Evolutionary conservation across 352 stramenopile species (phyloP).

Genomic region (Globisporangium iwayamae): DNA sequence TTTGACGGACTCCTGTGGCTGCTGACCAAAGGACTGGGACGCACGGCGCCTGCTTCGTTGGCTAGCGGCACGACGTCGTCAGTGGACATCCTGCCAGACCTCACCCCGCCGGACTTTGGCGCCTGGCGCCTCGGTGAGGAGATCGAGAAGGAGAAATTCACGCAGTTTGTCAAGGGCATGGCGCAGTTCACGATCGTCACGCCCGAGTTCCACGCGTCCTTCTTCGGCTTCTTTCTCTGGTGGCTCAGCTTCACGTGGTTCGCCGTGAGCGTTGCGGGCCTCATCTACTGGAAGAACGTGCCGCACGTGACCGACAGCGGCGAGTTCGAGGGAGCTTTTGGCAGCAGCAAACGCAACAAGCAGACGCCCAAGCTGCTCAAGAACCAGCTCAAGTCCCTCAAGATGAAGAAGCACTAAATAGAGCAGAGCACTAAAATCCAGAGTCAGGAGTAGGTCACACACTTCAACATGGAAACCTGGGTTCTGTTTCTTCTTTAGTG

Average conservation of each 20-base stretch:
- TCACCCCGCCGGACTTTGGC: slow-evolving; percentile 40
- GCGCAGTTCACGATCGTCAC: slow-evolving; percentile 56
- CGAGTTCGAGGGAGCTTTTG: not conserved
- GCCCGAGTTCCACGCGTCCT: slow-evolving; percentile 49
- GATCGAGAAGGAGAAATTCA: slow-evolving; percentile 37
- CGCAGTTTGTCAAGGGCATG: slow-evolving; percentile 63
- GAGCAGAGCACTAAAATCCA: not conserved
- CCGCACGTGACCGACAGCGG: slow-evolving; percentile 24
- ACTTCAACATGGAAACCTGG: not conserved
- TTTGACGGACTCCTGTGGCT: slow-evolving; percentile 25
- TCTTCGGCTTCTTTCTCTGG: slow-evolving; percentile 66
- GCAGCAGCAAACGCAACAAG: slow-evolving; percentile 31
- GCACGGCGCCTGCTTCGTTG: slow-evolving; percentile 17
- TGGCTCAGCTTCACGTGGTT: slow-evolving; percentile 60
- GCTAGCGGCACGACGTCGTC: slow-evolving; percentile 6
- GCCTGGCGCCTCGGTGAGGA: slow-evolving; percentile 56
- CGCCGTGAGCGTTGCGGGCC: slow-evolving; percentile 31
- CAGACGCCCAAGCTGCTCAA: slow-evolving; percentile 66
- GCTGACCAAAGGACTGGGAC: slow-evolving; percentile 22
- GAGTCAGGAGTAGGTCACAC: not conserved
- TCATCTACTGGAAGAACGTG: slow-evolving; percentile 74
- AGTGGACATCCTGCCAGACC: slow-evolving; percentile 30
- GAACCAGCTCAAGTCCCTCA: slow-evolving; percentile 70
- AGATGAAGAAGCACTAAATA: slow-evolving; percentile 53
- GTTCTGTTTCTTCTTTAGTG: not conserved